Evolutionary conservation across 1,284 basidiomycete species (phyloP).

Genomic region (Cryptococcus maquisensis): DNA sequence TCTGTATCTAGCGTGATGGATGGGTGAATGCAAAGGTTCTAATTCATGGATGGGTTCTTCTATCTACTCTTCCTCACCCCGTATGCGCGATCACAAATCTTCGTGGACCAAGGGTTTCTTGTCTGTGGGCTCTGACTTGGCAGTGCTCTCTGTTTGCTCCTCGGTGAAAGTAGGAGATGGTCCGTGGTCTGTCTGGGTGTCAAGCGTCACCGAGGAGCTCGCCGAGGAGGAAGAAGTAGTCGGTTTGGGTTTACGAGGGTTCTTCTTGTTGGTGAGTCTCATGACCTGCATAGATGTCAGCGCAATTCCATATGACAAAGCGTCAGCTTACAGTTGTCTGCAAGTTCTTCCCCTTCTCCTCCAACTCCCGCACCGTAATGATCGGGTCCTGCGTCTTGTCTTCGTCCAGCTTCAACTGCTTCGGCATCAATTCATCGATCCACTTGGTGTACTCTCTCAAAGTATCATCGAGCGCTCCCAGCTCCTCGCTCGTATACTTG

Average conservation of each 20-base stretch:
- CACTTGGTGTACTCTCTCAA: conserved; percentile 73
- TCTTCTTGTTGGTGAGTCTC: conserved; percentile 27
- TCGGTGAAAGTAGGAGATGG: background rate
- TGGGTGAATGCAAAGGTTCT: no score
- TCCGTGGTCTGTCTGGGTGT: conserved; percentile 10
- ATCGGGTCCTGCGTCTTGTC: conserved; percentile 68
- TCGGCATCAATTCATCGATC: conserved; percentile 71
- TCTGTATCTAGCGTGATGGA: background rate
- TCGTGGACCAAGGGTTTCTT: no score
- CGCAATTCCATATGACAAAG: background rate
- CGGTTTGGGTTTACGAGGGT: conserved; percentile 24
- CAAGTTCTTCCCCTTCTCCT: conserved; percentile 69
- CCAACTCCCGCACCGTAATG: conserved; percentile 74
- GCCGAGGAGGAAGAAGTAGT: conserved; percentile 12
- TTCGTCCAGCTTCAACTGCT: conserved; percentile 64
- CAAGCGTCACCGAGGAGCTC: conserved; percentile 8
- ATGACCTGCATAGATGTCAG: conserved; percentile 19
- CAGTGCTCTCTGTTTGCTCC: background rate
- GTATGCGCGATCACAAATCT: no score
- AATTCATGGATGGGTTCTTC: no score
- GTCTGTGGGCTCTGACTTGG: no score
- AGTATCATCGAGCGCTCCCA: conserved; percentile 66
- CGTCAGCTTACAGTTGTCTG: conserved; percentile 61
- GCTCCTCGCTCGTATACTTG: conserved; percentile 76
- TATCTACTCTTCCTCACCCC: no score